Evolutionary conservation across 176 grass and related monocot genomes (phyloP).

Genomic region (Oropetium thomaeum): DNA sequence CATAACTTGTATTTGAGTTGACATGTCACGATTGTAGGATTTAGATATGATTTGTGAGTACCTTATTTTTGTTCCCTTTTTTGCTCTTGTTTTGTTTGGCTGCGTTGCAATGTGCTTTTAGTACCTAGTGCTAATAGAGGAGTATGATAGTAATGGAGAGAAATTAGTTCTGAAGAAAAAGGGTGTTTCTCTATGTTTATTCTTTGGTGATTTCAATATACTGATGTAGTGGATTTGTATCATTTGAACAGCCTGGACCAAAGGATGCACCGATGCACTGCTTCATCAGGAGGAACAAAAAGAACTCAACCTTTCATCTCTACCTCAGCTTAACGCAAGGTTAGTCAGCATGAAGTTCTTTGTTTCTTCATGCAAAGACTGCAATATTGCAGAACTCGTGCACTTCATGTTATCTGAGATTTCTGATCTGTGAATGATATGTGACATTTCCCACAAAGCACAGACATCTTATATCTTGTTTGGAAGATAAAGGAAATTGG

Average conservation of each 20-base stretch:
- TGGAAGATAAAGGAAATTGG: neutral
- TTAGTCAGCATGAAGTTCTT: conserved; percentile 31
- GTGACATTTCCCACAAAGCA: conserved; percentile 14
- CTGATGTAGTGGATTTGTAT: neutral
- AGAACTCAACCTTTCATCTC: conserved; percentile 76
- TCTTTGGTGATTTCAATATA: neutral
- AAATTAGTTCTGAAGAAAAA: conserved; percentile 1
- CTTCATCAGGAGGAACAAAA: conserved; percentile 92
- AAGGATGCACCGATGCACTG: conserved; percentile 81
- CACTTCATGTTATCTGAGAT: neutral
- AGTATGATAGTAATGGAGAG: conserved; percentile 8
- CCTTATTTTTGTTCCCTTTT: conserved; percentile 6
- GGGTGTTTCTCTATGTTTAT: neutral
- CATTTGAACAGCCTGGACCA: conserved; percentile 60
- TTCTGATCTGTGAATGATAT: neutral
- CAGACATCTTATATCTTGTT: conserved; percentile 7
- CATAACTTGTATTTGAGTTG: neutral
- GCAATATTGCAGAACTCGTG: no score
- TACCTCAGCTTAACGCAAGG: conserved; percentile 77
- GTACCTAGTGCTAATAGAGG: neutral
- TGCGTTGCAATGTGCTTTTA: neutral
- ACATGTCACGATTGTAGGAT: neutral
- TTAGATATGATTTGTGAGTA: neutral
- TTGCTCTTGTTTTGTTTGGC: neutral
- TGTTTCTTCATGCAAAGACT: no score